Conservation (phyloP, 2,329 filamentous ascomycete genomes). For the Capronia coronata region DNA sequence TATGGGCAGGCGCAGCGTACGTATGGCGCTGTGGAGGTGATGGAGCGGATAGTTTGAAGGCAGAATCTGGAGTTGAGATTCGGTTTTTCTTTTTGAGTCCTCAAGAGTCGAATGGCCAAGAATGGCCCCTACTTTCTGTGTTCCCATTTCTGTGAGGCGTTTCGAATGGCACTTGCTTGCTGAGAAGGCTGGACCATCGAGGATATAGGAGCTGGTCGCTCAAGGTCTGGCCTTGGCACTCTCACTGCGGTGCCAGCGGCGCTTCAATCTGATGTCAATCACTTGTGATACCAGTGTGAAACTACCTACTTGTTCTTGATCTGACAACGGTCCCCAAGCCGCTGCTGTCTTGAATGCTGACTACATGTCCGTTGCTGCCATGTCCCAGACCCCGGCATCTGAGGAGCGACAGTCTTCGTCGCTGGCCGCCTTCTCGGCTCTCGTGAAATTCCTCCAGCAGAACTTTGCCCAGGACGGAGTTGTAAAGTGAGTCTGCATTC, state of each 20-base stretch:
- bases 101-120: not conserved
- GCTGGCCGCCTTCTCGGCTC: slow-evolving; percentile 9
- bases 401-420: not conserved
- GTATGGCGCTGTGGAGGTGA: slow-evolving; percentile 13
- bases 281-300: too few species aligned
- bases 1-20: slow-evolving; percentile 11
- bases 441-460: slow-evolving; percentile 10
- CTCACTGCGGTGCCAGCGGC: not conserved
- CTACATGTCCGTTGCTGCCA: not conserved
- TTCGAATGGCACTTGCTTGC: not conserved
- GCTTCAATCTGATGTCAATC: too few species aligned
- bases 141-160: not conserved
- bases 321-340: too few species aligned
- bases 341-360: too few species aligned
- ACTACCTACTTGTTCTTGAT: too few species aligned
- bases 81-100: not conserved
- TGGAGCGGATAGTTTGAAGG: slow-evolving; percentile 14
- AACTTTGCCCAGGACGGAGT: slow-evolving; percentile 7
- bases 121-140: not conserved
- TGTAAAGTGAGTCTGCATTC: slow-evolving; percentile 12
- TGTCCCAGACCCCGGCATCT: not conserved
- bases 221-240: not conserved
- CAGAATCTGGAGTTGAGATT: not conserved
- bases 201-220: too few species aligned
- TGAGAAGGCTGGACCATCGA: too few species aligned